Conservation (phyloP, 306 rosid genomes). For the barrel medic (Medicago truncatula) region DNA sequence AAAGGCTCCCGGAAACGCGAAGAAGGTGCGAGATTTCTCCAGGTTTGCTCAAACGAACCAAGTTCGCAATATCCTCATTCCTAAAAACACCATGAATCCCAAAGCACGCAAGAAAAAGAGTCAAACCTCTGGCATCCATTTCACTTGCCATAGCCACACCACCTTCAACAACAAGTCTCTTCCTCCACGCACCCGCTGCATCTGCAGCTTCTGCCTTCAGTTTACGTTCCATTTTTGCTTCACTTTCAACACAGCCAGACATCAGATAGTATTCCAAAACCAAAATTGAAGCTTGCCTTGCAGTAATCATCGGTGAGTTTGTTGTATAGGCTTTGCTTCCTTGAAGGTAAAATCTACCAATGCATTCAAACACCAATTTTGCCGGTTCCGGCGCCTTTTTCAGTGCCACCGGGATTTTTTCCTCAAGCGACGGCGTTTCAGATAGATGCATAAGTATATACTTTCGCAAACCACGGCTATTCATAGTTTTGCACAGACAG, state of each 20-base stretch:
- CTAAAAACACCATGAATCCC: conserved; percentile 53
- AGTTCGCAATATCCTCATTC: conserved; percentile 52
- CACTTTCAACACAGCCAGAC: conserved; percentile 50
- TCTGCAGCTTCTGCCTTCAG: conserved; percentile 48
- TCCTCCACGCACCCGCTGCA: conserved; percentile 62
- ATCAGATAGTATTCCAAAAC: conserved; percentile 57
- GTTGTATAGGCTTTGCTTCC: conserved; percentile 59
- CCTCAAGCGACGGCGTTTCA: conserved; percentile 39
- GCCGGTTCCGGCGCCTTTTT: conserved; percentile 54
- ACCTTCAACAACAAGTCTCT: conserved; percentile 56
- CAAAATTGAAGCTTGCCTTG: conserved; percentile 57
- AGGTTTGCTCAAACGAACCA: conserved; percentile 50
- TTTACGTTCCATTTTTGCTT: conserved; percentile 24
- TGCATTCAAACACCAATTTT: conserved; percentile 61
- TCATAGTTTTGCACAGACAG: conserved; percentile 54
- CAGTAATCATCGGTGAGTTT: conserved; percentile 53
- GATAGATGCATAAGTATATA: conserved; percentile 46
- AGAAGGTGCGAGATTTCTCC: conserved; percentile 50
- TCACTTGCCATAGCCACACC: conserved; percentile 54
- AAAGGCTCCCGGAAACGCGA: conserved; percentile 45
- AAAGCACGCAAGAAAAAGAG: conserved; percentile 57
- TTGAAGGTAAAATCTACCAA: conserved; percentile 65
- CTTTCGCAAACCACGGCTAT: conserved; percentile 61
- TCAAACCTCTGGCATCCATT: conserved; percentile 67
- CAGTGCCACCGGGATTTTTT: conserved; percentile 52